phyloP scores from a whole-genome alignment of 176 grass and related monocot species.

The Urochloa ruziziensis region DNA sequence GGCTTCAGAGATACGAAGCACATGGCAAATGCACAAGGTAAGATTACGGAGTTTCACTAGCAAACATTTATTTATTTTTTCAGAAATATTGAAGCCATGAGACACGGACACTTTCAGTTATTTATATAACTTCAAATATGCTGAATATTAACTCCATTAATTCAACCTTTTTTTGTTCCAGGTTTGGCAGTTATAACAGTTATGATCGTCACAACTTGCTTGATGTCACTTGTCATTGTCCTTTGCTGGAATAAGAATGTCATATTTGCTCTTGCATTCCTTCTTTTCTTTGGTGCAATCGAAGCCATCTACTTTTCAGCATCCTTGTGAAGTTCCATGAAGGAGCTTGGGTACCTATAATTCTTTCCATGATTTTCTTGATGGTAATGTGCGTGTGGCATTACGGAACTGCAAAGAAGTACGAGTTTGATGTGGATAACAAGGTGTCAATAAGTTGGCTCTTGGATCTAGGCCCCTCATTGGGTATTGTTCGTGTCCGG shows the following conservation, averaged over 20 bases:
- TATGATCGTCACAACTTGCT: conserved; percentile 91
- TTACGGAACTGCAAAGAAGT: conserved; percentile 79
- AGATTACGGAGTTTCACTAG: not conserved
- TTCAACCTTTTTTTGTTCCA: conserved; percentile 29
- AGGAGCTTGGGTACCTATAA: conserved; percentile 92
- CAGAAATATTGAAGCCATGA: not conserved
- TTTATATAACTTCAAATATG: not conserved
- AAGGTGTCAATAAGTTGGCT: conserved; percentile 91
- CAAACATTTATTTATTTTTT: not conserved
- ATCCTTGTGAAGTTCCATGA: conserved; percentile 78
- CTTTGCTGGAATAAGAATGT: conserved; percentile 93
- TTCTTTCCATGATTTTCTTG: conserved; percentile 77
- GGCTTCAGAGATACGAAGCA: conserved; percentile 88
- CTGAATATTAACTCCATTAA: not conserved
- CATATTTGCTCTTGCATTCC: conserved; percentile 51
- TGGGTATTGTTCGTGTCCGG: conserved; percentile 84
- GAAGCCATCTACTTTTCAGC: conserved; percentile 82
- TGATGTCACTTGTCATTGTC: conserved; percentile 84
- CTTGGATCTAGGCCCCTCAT: conserved; percentile 68
- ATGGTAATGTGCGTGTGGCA: conserved; percentile 88
- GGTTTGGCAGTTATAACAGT: conserved; percentile 90
- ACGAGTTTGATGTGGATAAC: conserved; percentile 84
- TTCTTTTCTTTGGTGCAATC: conserved; percentile 77
- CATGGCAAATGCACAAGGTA: conserved; percentile 84
- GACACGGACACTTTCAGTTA: not conserved